Evolutionary conservation across 202 grass and related monocot genomes (phyloP).

Genomic region (Zizania palustris): DNA sequence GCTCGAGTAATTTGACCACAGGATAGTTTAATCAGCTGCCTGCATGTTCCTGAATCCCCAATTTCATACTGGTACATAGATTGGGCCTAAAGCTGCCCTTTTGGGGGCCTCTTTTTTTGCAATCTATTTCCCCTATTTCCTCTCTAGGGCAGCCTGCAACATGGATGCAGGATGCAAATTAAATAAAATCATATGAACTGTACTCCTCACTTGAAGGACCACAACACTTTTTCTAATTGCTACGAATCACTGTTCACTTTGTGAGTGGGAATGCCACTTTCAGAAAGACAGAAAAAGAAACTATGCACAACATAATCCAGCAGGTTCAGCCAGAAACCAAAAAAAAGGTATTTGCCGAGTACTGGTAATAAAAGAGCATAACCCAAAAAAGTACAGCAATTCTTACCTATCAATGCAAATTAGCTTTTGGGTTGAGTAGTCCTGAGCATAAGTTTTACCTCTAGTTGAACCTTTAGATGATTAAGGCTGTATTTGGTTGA

Average conservation of each 20-base stretch:
- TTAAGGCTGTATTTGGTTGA: too few relatives aligned
- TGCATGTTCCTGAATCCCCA: background rate
- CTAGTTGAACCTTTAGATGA: too few relatives aligned
- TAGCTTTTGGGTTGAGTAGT: too few relatives aligned
- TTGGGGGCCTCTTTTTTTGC: background rate
- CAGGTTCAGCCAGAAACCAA: background rate
- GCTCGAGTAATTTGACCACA: slow-evolving; percentile 45
- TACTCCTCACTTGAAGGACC: slow-evolving; percentile 52
- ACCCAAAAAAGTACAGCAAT: too few relatives aligned
- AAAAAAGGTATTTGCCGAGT: background rate
- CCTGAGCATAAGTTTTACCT: too few relatives aligned
- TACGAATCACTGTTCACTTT: slow-evolving; percentile 41
- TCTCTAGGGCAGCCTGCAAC: slow-evolving; percentile 29
- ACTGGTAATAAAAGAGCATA: too few relatives aligned
- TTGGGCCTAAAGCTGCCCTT: slow-evolving; percentile 37
- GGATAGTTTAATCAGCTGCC: slow-evolving; percentile 38
- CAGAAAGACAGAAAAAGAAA: slow-evolving; percentile 10
- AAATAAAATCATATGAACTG: slow-evolving; percentile 10
- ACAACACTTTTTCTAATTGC: slow-evolving; percentile 41
- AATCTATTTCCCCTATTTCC: background rate
- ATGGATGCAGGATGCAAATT: slow-evolving; percentile 24
- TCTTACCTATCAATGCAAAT: too few relatives aligned
- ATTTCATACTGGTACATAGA: slow-evolving; percentile 6
- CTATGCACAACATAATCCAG: background rate
- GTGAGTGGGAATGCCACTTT: slow-evolving; percentile 50